Base-by-base conservation (phyloP, 805 yeast genomes). In the Candida vaughaniae region DNA sequence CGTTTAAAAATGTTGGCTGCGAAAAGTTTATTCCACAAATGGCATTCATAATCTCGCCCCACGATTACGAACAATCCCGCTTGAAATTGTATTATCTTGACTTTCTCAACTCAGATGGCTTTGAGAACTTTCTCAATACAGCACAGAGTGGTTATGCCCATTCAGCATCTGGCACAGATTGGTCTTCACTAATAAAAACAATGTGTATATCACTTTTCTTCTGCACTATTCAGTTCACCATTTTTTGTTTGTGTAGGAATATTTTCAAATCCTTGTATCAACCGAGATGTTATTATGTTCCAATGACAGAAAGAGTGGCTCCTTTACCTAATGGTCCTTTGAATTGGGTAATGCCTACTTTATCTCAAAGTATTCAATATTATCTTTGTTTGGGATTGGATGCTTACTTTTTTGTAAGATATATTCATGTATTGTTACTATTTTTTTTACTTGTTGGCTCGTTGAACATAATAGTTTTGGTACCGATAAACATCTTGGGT, bases 381-480 rank as follows among this genome's bases (percentile, higher is more conserved):
- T 80, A 77, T 47, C 52, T 69, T 18, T 56, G 64, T 1, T 59
- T 73, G 42, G 95, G 95, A 0, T 53, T 85, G 6, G 96, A 88
- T 55, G 79, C 89, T 0, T 86, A 82, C 53, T 80, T 82, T 51
- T 82, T 85, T 45, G 49, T 86, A 2, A 57, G 95, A 33, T 86
- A 74, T 48, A 51, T 87, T 31, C 56, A 64, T 33, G 60, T 81
- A 4, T 50, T 84, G 8, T 51, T 77, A 22, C 42, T 72, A 2
- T 65, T 82, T 31, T 82, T 82, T 49, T 47, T 63, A 1, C 67
- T 71, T 0, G 55, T 82, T 16, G 80, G 86, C 0, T 35, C 73
- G 0, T 41, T 82, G 8, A 75, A 78, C 37, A 58, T 84, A 18
- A 74, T 86, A 0, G 59, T 83, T 0, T 60, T 88, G 22, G 48